Evolutionary conservation across 1,139 yeast genomes (phyloP), one percentile per base, ranked within the genome.

Genomic region (Pichiaceae sp.): DNA sequence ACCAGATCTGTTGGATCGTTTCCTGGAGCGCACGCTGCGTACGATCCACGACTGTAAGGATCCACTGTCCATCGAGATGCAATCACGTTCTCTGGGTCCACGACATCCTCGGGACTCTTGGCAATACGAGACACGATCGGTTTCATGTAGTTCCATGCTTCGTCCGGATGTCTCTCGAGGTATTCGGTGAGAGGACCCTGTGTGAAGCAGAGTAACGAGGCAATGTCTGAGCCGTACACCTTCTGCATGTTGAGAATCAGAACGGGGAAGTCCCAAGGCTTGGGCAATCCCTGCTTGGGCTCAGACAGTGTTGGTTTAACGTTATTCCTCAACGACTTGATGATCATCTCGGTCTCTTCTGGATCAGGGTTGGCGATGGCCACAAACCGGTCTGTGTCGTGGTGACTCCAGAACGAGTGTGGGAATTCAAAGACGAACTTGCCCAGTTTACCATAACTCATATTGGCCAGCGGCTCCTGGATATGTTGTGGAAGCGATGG

Each of bases 371-470:
- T 56, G 0, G 75, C 66, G 4, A 76, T 43, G 1, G 76, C 64
- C 26, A 68, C 58, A 45, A 75, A 68, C 34, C 82, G 57, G 51
- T 79, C 87, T 24, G 59, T 59, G 17, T 60, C 54, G 23, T 47
- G 38, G 27, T 45, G 45, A 3, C 49, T 70, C 95, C 95, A 85
- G 68, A 83, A 82, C 1, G 71, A 62, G 2, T 56, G 42, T 11
- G 73, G 77, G 52, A 85, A 86, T 53, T 82, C 93, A 45, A 86
- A 68, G 0, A 82, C 63, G 4, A 83, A 78, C 56, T 86, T 86
- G 0, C 95, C 95, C 36, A 86, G 59, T 1, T 83, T 73, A 0
- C 86, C 89, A 55, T 75, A 78, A 46, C 78, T 79, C 42, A 80
- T 66, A 3, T 60, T 62, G 1, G 59, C 45, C 7, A 83, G 55